phyloP scores from a whole-genome alignment of 768 basidiomycete genomes.

The Mycena galericulata region DNA sequence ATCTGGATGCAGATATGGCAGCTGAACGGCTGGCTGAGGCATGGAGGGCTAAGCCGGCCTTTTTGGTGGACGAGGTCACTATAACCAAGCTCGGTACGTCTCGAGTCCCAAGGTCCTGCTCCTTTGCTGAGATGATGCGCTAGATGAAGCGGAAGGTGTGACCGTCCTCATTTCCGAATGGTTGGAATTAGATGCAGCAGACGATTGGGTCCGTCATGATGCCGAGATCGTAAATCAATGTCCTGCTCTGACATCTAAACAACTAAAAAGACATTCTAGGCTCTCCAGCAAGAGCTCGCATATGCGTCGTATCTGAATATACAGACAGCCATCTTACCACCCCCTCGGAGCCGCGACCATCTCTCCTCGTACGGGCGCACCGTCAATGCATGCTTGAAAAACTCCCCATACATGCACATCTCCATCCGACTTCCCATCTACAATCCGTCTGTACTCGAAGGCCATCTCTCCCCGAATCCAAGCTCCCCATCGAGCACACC shows the following conservation, averaged over 20 bases:
- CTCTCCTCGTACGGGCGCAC: slow-evolving; percentile 95
- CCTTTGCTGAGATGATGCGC: neutral
- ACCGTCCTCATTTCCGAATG: slow-evolving; percentile 90
- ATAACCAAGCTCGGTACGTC: slow-evolving; percentile 88
- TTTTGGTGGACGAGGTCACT: slow-evolving; percentile 87
- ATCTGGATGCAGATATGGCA: slow-evolving; percentile 52
- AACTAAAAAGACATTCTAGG: slow-evolving; percentile 59
- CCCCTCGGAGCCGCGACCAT: slow-evolving; percentile 85
- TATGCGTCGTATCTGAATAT: slow-evolving; percentile 95
- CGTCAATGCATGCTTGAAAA: slow-evolving; percentile 81
- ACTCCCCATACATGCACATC: slow-evolving; percentile 78
- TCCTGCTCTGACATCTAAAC: slow-evolving; percentile 31
- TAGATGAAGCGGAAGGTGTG: slow-evolving; percentile 81
- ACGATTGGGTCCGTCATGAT: slow-evolving; percentile 96
- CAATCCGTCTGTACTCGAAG: slow-evolving; percentile 73
- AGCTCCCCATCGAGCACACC: slow-evolving; percentile 33
- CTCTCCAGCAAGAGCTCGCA: slow-evolving; percentile 91
- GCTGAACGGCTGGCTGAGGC: slow-evolving; percentile 79
- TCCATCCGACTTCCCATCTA: slow-evolving; percentile 88
- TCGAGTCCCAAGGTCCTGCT: slow-evolving; percentile 25
- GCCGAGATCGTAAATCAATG: slow-evolving; percentile 84
- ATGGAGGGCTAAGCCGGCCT: slow-evolving; percentile 88
- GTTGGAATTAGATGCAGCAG: slow-evolving; percentile 93
- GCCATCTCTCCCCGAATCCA: slow-evolving; percentile 43
- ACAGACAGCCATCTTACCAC: slow-evolving; percentile 86